A percentile compares a stretch with the other conserved stretches of the same genome.
These are phyloP conservation scores for Furcasterigmium sp. DNA, from an alignment of 2,329 filamentous ascomycete genomes.

Conservation along the genomic window DNA sequence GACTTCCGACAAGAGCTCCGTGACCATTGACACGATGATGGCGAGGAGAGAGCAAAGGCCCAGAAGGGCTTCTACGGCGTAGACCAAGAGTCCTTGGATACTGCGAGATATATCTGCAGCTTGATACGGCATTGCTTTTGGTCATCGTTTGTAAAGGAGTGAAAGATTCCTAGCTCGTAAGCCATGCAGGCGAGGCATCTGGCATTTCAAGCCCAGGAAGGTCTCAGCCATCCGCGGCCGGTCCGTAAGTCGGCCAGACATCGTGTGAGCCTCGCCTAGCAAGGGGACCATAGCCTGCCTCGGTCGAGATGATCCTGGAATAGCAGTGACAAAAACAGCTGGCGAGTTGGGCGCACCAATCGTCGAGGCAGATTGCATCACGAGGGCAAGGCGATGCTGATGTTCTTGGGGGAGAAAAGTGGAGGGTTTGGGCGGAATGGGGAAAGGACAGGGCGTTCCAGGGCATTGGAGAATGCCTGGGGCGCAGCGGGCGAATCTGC, in stretches of 20 bases:
- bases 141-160: no score
- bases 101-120: no score
- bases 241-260: no score
- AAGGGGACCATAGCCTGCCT: no score
- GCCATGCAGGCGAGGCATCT: no score
- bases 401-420: neutral
- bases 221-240: no score
- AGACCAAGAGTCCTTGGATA: no score
- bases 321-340: neutral
- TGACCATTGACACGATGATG: neutral
- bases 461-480: neutral
- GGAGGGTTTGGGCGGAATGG: neutral
- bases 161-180: no score
- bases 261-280: no score
- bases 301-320: neutral
- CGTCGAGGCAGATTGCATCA: constrained; percentile 8
- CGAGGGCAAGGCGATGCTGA: neutral
- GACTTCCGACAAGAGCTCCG: neutral
- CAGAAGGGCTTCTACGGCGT: neutral
- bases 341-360: constrained; percentile 1
- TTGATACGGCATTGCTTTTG: no score
- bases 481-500: neutral
- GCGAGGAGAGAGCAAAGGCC: neutral
- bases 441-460: constrained; percentile 1
- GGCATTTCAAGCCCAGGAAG: no score